phyloP scores from a whole-genome alignment of 129 eudicot species.

The Deinandra increscens region DNA sequence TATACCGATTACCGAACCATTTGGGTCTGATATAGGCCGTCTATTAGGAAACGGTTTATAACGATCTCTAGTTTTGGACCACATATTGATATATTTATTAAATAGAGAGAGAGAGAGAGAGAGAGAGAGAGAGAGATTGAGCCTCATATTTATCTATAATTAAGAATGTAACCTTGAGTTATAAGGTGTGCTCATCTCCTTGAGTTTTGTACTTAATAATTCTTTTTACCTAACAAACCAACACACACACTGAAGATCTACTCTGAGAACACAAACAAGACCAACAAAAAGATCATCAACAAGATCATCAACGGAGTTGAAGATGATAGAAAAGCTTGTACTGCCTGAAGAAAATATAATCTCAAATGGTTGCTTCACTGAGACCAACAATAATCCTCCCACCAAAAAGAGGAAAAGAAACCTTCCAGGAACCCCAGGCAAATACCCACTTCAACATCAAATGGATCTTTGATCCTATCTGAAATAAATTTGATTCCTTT shows the following conservation, averaged over 20 bases:
- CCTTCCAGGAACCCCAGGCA: conserved; percentile 96
- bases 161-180: conserved; percentile 31
- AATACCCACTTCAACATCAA: neutral
- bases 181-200: conserved; percentile 1
- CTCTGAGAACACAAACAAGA: conserved; percentile 27
- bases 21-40: too few species aligned
- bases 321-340: conserved; percentile 41
- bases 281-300: conserved; percentile 13
- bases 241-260: conserved; percentile 27
- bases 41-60: too few species aligned
- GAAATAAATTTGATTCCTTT: too few species aligned
- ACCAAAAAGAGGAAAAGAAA: conserved; percentile 81
- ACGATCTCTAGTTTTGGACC: too few species aligned
- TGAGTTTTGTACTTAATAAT: conserved; percentile 19
- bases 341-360: conserved; percentile 47
- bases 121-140: conserved; percentile 28
- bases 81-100: too few species aligned
- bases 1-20: too few species aligned
- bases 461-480: too few species aligned
- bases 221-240: conserved; percentile 20
- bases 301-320: neutral
- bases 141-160: conserved; percentile 25
- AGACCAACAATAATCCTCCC: conserved; percentile 47
- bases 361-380: conserved; percentile 47
- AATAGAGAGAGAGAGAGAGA: neutral